Base-by-base conservation (phyloP, 2,329 filamentous ascomycete species). In the Dactylonectria estremocensis region DNA sequence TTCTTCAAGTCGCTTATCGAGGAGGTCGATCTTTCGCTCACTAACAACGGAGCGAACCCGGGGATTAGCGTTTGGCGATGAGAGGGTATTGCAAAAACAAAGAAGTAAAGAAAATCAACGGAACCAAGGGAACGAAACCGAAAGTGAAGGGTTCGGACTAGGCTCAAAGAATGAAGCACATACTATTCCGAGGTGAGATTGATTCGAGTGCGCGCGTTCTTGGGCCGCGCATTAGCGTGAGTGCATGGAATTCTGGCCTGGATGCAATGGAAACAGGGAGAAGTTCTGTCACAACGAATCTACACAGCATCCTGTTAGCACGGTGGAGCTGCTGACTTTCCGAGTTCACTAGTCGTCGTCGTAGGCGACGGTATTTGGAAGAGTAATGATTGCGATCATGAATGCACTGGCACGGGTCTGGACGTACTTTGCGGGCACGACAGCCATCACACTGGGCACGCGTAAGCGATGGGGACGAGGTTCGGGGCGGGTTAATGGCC, bases 11-110 rank as follows among this genome's bases (percentile, higher is more conserved):
- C 78, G 77, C 10, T 73, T 76, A 58, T 81, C 80, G 45, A 81
- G 79, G 28, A 74, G 76, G 28, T 81, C 80, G n/a, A 81, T 81
- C 69, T 81, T 81, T 46, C 75, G 72, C 57, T 81, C 80, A 71
- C 80, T 81, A 14, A 2, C 35, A 37, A 37, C 62, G 49, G 49
- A 22, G 35, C 13, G 35, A 43, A 24, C 9, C 49, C 35, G 14
- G 24, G 24, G 24, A 31, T 37, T 37, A 37, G 35, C 13, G 35
- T 37, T 37, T 37, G 35, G 35, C 35, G 13, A 37, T 37, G 35
- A 5, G 35, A 37, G 35, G 35, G 35, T 10, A 37, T 5, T 37
- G 35, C 35, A 37, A 14, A 37, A 11, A 11, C 9, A 11, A 11
- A 10, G 14, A 52, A 46, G 24, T 18, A 49, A 46, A 43, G 45